phyloP scores from a whole-genome alignment of 176 grass and related monocot genomes.

The Musa acuminata region DNA sequence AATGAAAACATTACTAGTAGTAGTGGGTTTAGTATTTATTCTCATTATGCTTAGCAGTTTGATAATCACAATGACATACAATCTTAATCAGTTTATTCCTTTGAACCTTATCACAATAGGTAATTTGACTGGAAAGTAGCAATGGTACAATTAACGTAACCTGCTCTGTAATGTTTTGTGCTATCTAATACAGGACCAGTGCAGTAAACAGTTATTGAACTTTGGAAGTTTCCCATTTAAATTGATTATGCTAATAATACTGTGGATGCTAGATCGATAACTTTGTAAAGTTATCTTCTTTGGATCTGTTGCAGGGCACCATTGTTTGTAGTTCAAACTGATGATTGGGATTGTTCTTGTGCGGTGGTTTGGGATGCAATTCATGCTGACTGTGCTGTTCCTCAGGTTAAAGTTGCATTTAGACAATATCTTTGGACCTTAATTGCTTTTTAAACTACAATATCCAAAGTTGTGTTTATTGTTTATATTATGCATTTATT shows the following conservation, averaged over 20 bases:
- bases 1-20: no score
- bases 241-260: neutral
- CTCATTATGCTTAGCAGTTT: no score
- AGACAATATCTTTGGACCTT: neutral
- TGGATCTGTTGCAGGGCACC: conserved; percentile 49
- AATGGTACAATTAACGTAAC: no score
- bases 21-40: no score
- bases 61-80: no score
- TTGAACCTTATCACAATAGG: no score
- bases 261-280: neutral
- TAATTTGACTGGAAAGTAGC: no score
- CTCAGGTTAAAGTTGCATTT: conserved; percentile 53
- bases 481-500: neutral
- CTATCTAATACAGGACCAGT: neutral
- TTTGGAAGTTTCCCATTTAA: neutral
- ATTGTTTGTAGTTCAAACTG: conserved; percentile 64
- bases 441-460: neutral
- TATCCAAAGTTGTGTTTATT: neutral
- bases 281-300: neutral
- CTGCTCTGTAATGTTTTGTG: neutral
- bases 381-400: conserved; percentile 96
- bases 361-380: conserved; percentile 69
- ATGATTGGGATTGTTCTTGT: conserved; percentile 97
- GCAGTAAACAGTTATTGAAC: no score
- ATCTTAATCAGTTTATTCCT: no score